A percentile compares a stretch with the other conserved stretches of the same genome.
Evolutionary conservation across 2,329 filamentous ascomycete genomes (phyloP).

Genomic region (Fusarium nanum): DNA sequence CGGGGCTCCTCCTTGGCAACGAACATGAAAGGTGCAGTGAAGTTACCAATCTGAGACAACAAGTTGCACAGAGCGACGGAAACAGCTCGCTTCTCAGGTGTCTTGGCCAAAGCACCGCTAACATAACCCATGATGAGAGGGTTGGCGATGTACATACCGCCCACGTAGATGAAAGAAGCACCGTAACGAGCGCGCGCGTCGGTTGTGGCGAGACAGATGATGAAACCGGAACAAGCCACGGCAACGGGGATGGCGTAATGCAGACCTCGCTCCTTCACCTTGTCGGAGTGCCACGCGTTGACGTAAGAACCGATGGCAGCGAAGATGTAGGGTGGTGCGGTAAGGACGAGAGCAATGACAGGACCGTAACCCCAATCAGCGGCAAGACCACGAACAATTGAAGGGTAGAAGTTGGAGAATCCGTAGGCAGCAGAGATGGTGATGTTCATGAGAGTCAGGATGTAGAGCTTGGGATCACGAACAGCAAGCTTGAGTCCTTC

Average conservation of each 20-base stretch:
- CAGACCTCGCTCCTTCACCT: slow-evolving; percentile 16
- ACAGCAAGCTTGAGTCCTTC: slow-evolving; percentile 19
- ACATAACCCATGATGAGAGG: slow-evolving; percentile 25
- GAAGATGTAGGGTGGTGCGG: slow-evolving; percentile 13
- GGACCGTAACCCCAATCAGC: slow-evolving; percentile 20
- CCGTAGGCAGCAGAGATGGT: slow-evolving; percentile 16
- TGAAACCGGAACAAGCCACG: slow-evolving; percentile 8
- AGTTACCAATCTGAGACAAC: slow-evolving; percentile 17
- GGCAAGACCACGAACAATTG: slow-evolving; percentile 4
- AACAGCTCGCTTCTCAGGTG: slow-evolving; percentile 9
- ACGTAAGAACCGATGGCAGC: slow-evolving; percentile 18
- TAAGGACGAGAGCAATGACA: slow-evolving; percentile 14
- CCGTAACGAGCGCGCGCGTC: slow-evolving; percentile 7
- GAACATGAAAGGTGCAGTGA: slow-evolving; percentile 23
- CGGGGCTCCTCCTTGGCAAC: slow-evolving; percentile 17
- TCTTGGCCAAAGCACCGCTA: slow-evolving; percentile 19
- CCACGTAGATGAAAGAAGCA: slow-evolving; percentile 10
- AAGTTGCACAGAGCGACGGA: slow-evolving; percentile 15
- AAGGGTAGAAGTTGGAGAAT: slow-evolving; percentile 25
- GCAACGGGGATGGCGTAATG: slow-evolving; percentile 18
- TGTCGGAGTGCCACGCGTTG: slow-evolving; percentile 25
- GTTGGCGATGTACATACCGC: slow-evolving; percentile 22
- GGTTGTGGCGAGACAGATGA: slow-evolving; percentile 2
- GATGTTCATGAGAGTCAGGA: slow-evolving; percentile 23
- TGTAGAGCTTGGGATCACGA: slow-evolving; percentile 19